Evolutionary conservation across 2,329 filamentous ascomycete species (phyloP).

Genomic region (Clarireedia monteithiana): DNA sequence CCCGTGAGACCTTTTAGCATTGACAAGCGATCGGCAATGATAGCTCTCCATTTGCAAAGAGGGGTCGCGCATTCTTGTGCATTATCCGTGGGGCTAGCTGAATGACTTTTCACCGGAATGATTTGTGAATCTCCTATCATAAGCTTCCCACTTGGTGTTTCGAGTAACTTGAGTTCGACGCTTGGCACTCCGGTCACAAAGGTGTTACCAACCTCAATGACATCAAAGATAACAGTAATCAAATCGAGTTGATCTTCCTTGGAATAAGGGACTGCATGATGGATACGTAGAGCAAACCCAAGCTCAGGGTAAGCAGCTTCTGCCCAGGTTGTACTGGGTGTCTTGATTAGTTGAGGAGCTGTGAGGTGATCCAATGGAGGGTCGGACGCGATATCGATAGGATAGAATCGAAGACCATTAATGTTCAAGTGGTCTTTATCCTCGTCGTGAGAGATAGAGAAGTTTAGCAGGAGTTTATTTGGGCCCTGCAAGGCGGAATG

Average conservation of each 20-base stretch:
- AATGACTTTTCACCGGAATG: conserved; percentile 15
- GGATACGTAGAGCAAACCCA: conserved; percentile 24
- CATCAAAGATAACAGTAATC: conserved; percentile 46
- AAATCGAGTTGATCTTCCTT: conserved; percentile 45
- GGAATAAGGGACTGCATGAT: conserved; percentile 37
- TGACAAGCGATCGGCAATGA: conserved; percentile 39
- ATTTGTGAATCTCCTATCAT: conserved; percentile 43
- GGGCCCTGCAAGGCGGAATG: conserved; percentile 24
- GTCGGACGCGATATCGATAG: conserved; percentile 28
- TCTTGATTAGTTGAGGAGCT: conserved; percentile 39
- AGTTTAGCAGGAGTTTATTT: conserved; percentile 41
- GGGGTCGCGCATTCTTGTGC: conserved; percentile 36
- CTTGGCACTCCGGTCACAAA: conserved; percentile 47
- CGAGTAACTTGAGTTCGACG: conserved; percentile 54
- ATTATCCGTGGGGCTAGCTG: conserved; percentile 25
- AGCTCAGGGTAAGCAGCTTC: conserved; percentile 22
- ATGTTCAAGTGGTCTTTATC: conserved; percentile 42
- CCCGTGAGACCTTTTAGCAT: conserved; percentile 33
- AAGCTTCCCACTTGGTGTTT: conserved; percentile 47
- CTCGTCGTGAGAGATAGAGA: conserved; percentile 41
- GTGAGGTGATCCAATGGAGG: conserved; percentile 37
- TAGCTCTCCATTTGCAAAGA: conserved; percentile 48
- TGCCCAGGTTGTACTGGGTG: conserved; percentile 19
- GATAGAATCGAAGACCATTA: conserved; percentile 55
- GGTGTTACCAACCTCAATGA: conserved; percentile 50